Conservation (phyloP, 208 protist genomes). For the Leishmania mexicana region DNA sequence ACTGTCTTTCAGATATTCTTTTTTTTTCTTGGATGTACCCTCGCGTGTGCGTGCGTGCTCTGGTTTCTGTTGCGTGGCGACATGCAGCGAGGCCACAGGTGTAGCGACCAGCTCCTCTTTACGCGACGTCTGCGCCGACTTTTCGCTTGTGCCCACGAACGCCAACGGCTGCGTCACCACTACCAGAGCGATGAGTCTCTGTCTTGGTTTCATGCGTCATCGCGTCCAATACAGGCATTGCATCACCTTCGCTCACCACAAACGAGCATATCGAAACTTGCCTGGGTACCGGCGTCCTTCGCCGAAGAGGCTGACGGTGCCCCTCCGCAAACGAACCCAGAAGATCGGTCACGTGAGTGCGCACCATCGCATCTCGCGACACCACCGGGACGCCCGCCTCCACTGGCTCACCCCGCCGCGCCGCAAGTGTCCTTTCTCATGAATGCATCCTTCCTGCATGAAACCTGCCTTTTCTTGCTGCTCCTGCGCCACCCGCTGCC, state of each 20-base stretch:
- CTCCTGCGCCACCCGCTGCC: conserved; percentile 36
- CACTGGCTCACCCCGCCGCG: not conserved
- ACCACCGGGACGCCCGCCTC: not conserved
- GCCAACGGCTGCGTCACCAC: not conserved
- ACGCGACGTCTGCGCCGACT: not conserved
- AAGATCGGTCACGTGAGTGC: not conserved
- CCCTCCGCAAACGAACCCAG: not conserved
- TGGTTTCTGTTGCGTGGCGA: not conserved
- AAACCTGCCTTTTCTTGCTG: conserved; percentile 72
- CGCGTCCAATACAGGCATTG: not conserved
- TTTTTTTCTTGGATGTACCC: not conserved
- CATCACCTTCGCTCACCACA: not conserved
- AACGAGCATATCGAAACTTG: no score
- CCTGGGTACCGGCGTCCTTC: conserved; percentile 12
- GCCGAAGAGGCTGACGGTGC: not conserved
- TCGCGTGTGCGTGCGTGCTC: not conserved
- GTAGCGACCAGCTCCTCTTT: not conserved
- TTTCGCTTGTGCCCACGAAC: not conserved
- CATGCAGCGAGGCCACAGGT: not conserved
- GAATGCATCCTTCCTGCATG: conserved; percentile 64
- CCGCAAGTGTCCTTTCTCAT: conserved; percentile 15
- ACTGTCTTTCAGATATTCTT: not conserved
- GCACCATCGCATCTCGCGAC: not conserved
- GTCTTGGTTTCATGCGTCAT: not conserved
- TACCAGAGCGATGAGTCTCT: not conserved